A percentile compares a stretch with the other conserved stretches of the same genome.
Evolutionary conservation across 306 rosid genomes (phyloP).

Genomic region (Lithocarpus polystachyus): DNA sequence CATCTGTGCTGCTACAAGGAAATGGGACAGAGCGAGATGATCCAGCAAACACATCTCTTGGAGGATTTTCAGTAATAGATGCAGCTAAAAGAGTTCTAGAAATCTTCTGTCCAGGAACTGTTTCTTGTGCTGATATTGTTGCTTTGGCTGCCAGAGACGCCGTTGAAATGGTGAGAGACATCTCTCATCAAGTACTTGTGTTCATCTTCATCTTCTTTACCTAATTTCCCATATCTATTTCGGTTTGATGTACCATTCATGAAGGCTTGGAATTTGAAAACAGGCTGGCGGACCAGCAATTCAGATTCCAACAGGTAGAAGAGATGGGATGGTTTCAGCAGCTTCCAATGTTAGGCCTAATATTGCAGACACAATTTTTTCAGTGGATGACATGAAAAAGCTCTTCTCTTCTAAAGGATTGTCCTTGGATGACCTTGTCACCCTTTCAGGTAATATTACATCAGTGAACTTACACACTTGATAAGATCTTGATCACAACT

Average conservation of each 20-base stretch:
- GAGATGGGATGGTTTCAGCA: slow-evolving; percentile 72
- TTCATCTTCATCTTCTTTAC: background rate
- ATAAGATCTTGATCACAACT: background rate
- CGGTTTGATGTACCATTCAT: slow-evolving; percentile 9
- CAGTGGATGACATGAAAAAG: slow-evolving; percentile 66
- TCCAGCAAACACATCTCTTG: slow-evolving; percentile 78
- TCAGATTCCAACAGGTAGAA: slow-evolving; percentile 72
- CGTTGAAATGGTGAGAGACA: slow-evolving; percentile 59
- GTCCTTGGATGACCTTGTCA: slow-evolving; percentile 72
- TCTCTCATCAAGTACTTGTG: slow-evolving; percentile 2
- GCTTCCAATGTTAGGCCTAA: slow-evolving; percentile 85
- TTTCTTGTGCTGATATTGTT: slow-evolving; percentile 89
- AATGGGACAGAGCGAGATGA: slow-evolving; percentile 71
- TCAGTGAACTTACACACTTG: background rate
- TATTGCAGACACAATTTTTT: slow-evolving; percentile 79
- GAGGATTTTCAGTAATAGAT: slow-evolving; percentile 76
- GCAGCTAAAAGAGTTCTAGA: slow-evolving; percentile 68
- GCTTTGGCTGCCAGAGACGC: slow-evolving; percentile 95
- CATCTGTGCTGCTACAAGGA: slow-evolving; percentile 74
- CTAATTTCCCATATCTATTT: background rate
- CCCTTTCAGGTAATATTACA: slow-evolving; percentile 56
- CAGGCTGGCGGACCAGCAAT: slow-evolving; percentile 80
- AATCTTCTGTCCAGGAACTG: slow-evolving; percentile 67
- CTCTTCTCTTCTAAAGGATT: slow-evolving; percentile 74
- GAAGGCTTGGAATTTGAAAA: slow-evolving; percentile 23